A percentile compares a stretch with the other conserved stretches of the same genome.
phyloP scores from a whole-genome alignment of 2,329 filamentous ascomycete genomes.

The Beauveria scarabaeidicola region DNA sequence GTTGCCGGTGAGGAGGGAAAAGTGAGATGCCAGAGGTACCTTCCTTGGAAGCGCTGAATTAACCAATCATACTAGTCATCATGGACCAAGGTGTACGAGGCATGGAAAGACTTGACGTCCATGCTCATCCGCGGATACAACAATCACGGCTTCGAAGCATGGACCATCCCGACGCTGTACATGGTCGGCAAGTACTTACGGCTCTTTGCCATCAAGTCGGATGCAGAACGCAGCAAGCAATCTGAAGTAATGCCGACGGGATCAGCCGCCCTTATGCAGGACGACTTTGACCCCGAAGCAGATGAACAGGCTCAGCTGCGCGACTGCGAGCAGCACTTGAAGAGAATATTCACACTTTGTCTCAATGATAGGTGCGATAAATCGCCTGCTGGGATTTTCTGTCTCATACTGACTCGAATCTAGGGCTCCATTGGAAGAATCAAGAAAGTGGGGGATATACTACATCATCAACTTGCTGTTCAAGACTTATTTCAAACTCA shows the following conservation, averaged over 20 bases:
- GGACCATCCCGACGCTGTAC: slow-evolving; percentile 90
- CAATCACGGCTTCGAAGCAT: slow-evolving; percentile 67
- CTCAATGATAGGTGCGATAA: slow-evolving; percentile 70
- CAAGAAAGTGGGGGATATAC: slow-evolving; percentile 96
- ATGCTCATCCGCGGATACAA: slow-evolving; percentile 74
- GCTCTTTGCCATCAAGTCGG: slow-evolving; percentile 83
- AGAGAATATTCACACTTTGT: slow-evolving; percentile 85
- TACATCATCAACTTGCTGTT: slow-evolving; percentile 90
- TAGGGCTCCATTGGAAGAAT: slow-evolving; percentile 76
- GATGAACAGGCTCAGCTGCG: slow-evolving; percentile 80
- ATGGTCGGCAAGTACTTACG: slow-evolving; percentile 78
- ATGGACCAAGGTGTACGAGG: slow-evolving; percentile 76
- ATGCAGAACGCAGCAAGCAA: slow-evolving; percentile 51
- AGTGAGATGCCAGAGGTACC: slow-evolving; percentile 18
- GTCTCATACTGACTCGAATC: not conserved
- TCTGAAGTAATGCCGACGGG: slow-evolving; percentile 26
- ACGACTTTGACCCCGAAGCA: slow-evolving; percentile 70
- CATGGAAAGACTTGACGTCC: slow-evolving; percentile 80
- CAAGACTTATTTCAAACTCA: slow-evolving; percentile 97
- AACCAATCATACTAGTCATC: slow-evolving; percentile 36
- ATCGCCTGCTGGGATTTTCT: slow-evolving; percentile 9
- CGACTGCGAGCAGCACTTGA: slow-evolving; percentile 83
- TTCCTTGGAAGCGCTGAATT: not conserved
- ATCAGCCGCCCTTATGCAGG: slow-evolving; percentile 49
- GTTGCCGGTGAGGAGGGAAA: slow-evolving; percentile 41